Percentiles rank a stretch among this genome's conserved stretches.
These are phyloP conservation scores for Cladorrhinum samala DNA, from an alignment of 495 filamentous ascomycete genomes.

Conservation along the genomic window DNA sequence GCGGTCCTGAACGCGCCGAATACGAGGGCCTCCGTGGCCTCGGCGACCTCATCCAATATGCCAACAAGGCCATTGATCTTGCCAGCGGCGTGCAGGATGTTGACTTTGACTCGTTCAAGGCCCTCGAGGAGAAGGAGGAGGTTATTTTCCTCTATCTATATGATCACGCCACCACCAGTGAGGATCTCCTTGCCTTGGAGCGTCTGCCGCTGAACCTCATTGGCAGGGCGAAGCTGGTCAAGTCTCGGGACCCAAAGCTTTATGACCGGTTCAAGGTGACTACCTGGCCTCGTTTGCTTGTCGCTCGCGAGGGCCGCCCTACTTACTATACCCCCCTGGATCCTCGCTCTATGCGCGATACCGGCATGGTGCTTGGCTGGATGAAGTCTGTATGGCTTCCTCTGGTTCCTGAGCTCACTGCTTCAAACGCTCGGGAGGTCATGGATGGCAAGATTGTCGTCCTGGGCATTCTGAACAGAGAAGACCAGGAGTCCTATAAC, in stretches of 20 bases:
- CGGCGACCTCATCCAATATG: slow-evolving; percentile 80
- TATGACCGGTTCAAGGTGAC: slow-evolving; percentile 84
- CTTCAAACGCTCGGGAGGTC: slow-evolving; percentile 83
- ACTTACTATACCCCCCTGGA: slow-evolving; percentile 81
- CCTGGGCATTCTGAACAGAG: slow-evolving; percentile 77
- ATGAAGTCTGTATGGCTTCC: slow-evolving; percentile 96
- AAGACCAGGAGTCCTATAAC: slow-evolving; percentile 71
- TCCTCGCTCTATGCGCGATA: slow-evolving; percentile 86
- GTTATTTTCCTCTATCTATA: slow-evolving; percentile 97
- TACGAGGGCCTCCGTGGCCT: slow-evolving; percentile 90
- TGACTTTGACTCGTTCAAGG: slow-evolving; percentile 66
- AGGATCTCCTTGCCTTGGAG: slow-evolving; percentile 87
- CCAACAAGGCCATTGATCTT: slow-evolving; percentile 77
- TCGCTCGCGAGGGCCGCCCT: slow-evolving; percentile 79
- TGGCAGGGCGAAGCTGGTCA: slow-evolving; percentile 86
- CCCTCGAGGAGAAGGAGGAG: slow-evolving; percentile 85
- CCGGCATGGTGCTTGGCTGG: slow-evolving; percentile 73
- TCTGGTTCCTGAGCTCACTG: slow-evolving; percentile 92
- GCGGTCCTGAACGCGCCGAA: slow-evolving; percentile 82
- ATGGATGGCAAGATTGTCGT: slow-evolving; percentile 93
- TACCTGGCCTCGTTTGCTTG: slow-evolving; percentile 87
- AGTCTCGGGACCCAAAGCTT: slow-evolving; percentile 68
- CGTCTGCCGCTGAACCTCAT: slow-evolving; percentile 78
- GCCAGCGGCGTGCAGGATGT: slow-evolving; percentile 74
- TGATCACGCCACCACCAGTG: slow-evolving; percentile 83